Conservation (phyloP, 257 asterid species). For the Capsicum chinense region DNA sequence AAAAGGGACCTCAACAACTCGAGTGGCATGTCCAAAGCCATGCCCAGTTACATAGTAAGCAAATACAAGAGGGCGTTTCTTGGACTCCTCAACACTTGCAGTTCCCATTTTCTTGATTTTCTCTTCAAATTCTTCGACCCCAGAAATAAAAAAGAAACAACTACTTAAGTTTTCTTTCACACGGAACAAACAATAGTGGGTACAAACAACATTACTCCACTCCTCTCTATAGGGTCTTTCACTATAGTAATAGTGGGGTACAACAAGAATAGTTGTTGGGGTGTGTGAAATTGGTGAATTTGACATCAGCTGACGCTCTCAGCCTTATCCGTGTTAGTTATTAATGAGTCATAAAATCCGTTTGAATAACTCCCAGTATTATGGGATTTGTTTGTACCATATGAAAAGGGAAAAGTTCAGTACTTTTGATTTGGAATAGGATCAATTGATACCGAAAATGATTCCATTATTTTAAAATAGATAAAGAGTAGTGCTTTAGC, state of each 20-base stretch:
- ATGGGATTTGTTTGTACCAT: not conserved
- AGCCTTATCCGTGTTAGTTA: constrained; percentile 18
- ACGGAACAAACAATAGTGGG: not conserved
- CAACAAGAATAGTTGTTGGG: not conserved
- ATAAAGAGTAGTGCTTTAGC: not conserved
- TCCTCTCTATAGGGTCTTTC: not conserved
- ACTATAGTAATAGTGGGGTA: not conserved
- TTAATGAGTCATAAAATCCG: not conserved
- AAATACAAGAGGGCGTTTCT: constrained; percentile 59
- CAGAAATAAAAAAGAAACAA: not conserved
- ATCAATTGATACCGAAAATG: not conserved
- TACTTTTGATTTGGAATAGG: not conserved
- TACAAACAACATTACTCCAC: not conserved
- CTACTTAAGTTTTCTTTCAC: not conserved
- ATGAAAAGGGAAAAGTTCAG: not conserved
- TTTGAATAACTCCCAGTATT: not conserved
- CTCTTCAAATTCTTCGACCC: not conserved
- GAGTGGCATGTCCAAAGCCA: constrained; percentile 98
- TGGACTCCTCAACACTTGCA: constrained; percentile 35
- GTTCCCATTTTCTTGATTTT: constrained; percentile 48
- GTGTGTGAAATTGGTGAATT: not conserved
- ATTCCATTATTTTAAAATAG: not conserved
- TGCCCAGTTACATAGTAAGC: constrained; percentile 99
- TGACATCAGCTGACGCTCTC: constrained; percentile 12
- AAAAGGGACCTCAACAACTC: constrained; percentile 82